Evolutionary conservation across 768 basidiomycete genomes (phyloP).

Genomic region (Termitomyces sp.): DNA sequence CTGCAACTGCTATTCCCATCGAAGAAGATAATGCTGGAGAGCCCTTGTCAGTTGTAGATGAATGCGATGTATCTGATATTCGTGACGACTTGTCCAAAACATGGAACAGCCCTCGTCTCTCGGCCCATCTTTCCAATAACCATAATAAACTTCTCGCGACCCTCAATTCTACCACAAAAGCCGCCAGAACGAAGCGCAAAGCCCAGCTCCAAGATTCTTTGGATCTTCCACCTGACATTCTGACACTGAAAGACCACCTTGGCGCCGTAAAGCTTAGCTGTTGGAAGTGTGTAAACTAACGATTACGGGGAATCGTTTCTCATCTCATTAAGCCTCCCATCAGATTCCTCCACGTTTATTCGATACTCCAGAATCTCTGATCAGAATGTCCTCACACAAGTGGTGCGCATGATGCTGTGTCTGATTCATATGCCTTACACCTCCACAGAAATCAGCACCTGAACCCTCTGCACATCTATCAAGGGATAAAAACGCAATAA

Average conservation of each 20-base stretch:
- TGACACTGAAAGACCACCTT: slow-evolving; percentile 44
- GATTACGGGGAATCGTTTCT: neutral
- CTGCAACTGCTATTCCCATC: slow-evolving; percentile 16
- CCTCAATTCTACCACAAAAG: slow-evolving; percentile 25
- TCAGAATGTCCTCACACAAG: slow-evolving; percentile 47
- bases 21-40: neutral
- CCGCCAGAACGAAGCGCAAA: slow-evolving; percentile 28
- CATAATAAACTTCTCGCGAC: slow-evolving; percentile 43
- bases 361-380: slow-evolving; percentile 63
- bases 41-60: slow-evolving; percentile 21
- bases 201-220: slow-evolving; percentile 29
- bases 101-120: slow-evolving; percentile 52
- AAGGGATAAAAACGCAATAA: slow-evolving; percentile 35
- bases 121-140: slow-evolving; percentile 47
- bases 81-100: slow-evolving; percentile 35
- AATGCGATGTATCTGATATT: slow-evolving; percentile 49
- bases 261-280: slow-evolving; percentile 47
- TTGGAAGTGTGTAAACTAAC: slow-evolving; percentile 48
- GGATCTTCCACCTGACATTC: slow-evolving; percentile 41
- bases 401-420: slow-evolving; percentile 25
- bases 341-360: slow-evolving; percentile 56
- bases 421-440: neutral
- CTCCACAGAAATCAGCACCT: slow-evolving; percentile 21
- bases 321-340: slow-evolving; percentile 22
- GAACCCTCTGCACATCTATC: slow-evolving; percentile 17